Evolutionary conservation across 148 eudicot species (phyloP).

Genomic region (Linanthus parryae): DNA sequence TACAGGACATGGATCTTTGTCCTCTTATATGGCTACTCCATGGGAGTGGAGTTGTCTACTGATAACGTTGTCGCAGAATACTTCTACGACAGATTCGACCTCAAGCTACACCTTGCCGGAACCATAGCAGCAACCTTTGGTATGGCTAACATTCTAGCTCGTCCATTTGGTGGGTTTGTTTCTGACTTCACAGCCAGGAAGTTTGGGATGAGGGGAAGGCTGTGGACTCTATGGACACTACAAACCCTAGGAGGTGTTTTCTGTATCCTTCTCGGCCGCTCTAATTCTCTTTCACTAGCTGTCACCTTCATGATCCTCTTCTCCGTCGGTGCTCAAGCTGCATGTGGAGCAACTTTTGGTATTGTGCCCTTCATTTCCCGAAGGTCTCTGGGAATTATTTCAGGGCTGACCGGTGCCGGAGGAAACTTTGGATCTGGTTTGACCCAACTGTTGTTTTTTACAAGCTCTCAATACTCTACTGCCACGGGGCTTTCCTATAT

Average conservation of each 20-base stretch:
- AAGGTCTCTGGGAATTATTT: constrained; percentile 39
- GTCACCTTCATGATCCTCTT: constrained; percentile 31
- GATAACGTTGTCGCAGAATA: too few relatives aligned
- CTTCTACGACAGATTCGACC: constrained; percentile 42
- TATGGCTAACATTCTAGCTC: constrained; percentile 58
- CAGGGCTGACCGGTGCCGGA: constrained; percentile 48
- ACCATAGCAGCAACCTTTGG: constrained; percentile 68
- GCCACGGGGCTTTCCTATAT: constrained; percentile 30
- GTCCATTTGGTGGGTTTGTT: constrained; percentile 59
- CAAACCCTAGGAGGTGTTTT: constrained; percentile 66
- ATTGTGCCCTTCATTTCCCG: constrained; percentile 55
- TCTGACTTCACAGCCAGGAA: constrained; percentile 45
- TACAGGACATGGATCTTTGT: too few relatives aligned
- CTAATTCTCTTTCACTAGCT: constrained; percentile 27
- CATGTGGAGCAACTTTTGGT: constrained; percentile 52
- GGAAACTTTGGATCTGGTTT: constrained; percentile 48
- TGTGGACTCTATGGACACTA: constrained; percentile 74
- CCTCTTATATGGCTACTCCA: too few relatives aligned
- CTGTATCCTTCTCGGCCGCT: constrained; percentile 50
- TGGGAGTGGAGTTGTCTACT: too few relatives aligned
- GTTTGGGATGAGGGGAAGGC: constrained; percentile 82
- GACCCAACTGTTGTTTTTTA: constrained; percentile 46
- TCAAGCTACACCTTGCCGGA: constrained; percentile 74
- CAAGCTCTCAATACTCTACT: constrained; percentile 10
- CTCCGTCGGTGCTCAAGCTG: constrained; percentile 48